Evolutionary conservation across 805 yeast species (phyloP), one percentile per base, ranked within the genome.

Genomic region (Blastobotrys chiropterorum): DNA sequence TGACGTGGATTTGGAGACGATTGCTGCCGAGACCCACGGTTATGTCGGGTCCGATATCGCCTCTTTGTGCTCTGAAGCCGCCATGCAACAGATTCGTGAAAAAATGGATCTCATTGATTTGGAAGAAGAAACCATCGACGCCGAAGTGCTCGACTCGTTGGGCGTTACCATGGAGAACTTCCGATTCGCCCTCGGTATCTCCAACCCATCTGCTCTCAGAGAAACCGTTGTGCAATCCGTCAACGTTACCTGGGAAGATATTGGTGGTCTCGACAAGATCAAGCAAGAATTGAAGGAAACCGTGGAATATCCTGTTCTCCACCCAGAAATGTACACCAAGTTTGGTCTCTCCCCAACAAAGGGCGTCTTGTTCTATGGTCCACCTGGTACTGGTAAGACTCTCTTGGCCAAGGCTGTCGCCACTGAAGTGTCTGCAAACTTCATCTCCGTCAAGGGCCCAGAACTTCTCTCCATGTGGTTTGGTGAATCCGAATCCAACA

Each of bases 331-430:
- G 78, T 94, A 89, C 75, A 87, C 95, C 72, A 95, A 94, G 76
- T 94, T 94, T 67, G 99, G 99, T 59, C 81, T 94, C 69, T 83
- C 98, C 7, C 99, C 99, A 51, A 84, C 99, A 41, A 90, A 92
- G 74, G 99, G 99, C 76, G 99, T 94, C 60, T 78, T 94, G 69
- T 94, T 94, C 79, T 94, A 86, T 70, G 99, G 99, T 63, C 99
- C 99, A 50, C 99, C 99, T 55, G 99, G 99, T 86, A 94, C 98
- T 55, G 99, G 99, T 90, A 94, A 94, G 76, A 94, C 99, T 2
- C 76, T 94, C 67, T 79, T 94, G 65, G 99, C 99, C 46, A 94
- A 94, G 75, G 99, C 99, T 51, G 98, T 94, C 62, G 99, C 99
- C 47, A 94, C 98, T 47, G 99, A 94, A 72, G 98, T 94, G 39